Evolutionary conservation across 495 filamentous ascomycete species (phyloP), one percentile per base, ranked within the genome.

Genomic region (Entonaema liquescens): DNA sequence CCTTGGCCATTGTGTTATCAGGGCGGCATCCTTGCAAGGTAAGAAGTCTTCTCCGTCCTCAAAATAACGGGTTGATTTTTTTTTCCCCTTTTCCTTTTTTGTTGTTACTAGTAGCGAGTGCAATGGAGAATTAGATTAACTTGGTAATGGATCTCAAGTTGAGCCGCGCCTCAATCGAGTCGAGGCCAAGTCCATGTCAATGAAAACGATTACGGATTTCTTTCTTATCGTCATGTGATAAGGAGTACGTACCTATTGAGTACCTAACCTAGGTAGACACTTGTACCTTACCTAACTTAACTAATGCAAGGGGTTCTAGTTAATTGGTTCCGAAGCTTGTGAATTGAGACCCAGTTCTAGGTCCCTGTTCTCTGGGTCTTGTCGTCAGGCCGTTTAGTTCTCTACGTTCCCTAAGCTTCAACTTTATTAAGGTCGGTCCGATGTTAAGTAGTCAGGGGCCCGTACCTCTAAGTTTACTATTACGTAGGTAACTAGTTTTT

Each of bases 1-100:
- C 80, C 79, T 78, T 80, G 79, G 80, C 79, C 82, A 83, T 84
- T 73, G 70, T 78, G 74, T 73, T 74, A 74, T 68, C 52, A 65
- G 56, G 70, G 77, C 73, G 76, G 78, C 81, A 80, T 83, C 71
- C 76, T 80, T 73, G 63, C 67, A 33, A 56, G 38, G 55, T 31
- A 62, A 17, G 15, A 67, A 70, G 5, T 62, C 23, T 54, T 31
- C 5, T 63, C 55, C 59, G 66, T 66, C 36, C 38, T 70, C 38
- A 55, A n/a, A n/a, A 58, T 36, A 70, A 67, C 62, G 67, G 66
- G 21, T 50, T 38, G 21, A 21, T 23, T 23, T 58, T 33, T 50
- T 59, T 47, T 33, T 33, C 11, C 11, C 31, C 5, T 33, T 33
- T 33, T 33, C 31, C 11, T 33, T 6, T 33, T 33, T 6, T 33